Percentiles rank a stretch among this genome's conserved stretches.
phyloP scores from a whole-genome alignment of 176 grass and related monocot genomes.

The Oryza meridionalis region DNA sequence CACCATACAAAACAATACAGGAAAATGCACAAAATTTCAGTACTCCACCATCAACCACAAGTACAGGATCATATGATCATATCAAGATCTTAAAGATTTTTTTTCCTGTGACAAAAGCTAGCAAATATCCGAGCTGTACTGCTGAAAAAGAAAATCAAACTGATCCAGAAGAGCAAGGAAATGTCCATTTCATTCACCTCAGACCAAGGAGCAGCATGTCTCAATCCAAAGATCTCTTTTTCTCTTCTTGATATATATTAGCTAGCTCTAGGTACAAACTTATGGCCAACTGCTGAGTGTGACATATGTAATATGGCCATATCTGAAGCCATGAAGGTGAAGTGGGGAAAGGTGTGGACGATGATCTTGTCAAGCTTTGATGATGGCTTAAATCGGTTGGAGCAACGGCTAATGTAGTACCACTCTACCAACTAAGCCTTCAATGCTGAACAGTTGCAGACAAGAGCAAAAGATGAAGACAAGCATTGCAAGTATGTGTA shows the following conservation, averaged over 20 bases:
- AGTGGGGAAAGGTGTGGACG: constrained; percentile 46
- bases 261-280: neutral
- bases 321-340: neutral
- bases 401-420: constrained; percentile 19
- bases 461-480: neutral
- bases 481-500: neutral
- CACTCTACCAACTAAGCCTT: constrained; percentile 20
- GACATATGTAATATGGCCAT: neutral
- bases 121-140: neutral
- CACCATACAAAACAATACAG: neutral
- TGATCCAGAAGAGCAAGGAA: neutral
- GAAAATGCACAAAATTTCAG: neutral
- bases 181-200: neutral
- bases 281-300: neutral
- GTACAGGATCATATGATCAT: neutral
- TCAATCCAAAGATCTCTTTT: constrained; percentile 2
- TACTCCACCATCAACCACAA: neutral
- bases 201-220: neutral
- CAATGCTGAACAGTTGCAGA: constrained; percentile 1
- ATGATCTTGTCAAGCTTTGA: constrained; percentile 38
- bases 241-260: neutral
- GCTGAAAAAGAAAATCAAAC: neutral
- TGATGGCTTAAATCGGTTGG: constrained; percentile 21
- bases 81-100: neutral
- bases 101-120: neutral